Evolutionary conservation across 108 stramenopile species (phyloP), one percentile per base, ranked within the genome.

Genomic region (Phaeodactylum tricornutum): DNA sequence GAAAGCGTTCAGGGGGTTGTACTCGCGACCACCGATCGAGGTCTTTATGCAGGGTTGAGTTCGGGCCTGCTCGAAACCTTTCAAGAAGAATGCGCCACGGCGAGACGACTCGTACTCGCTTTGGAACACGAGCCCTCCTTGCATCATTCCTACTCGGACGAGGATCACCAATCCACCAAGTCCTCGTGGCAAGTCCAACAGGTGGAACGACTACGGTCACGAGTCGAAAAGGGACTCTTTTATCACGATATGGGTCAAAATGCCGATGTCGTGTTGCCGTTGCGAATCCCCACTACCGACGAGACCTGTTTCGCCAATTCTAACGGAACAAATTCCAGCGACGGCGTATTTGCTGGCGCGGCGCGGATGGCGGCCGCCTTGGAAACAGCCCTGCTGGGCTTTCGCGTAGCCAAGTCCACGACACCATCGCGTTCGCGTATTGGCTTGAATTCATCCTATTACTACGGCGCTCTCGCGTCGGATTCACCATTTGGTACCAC

Each of bases 61-160:
- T 60, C 77, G 1, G 55, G 47, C n/a, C 38, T 88, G 2, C 54
- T 88, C 47, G 71, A 88, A 43, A 77, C 83, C 29, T 47, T 88
- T 17, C 55, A 74, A 31, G 74, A 83, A 12, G 86, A 84, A 59
- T 71, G 79, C 57, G 66, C 66, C 6, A 71, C 64, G 49, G 81
- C 86, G 19, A 64, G 65, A 22, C 64, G 81, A 38, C 57, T 64
- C 42, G 55, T 74, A 12, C 43, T 62, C 22, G 47, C 57, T 19
- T 31, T 72, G 0, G 43, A 42, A 30, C 36, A 50, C 26, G 7
- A 61, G 7, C 23, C 37, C 3, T 22, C 20, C 2, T 3, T 21
- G 3, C 24, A 48, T 21, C 23, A 26, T 5, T 61, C 16, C 36
- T 26, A 14, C 49, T 9, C 14, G 22, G 15, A 47, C 0, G 27